phyloP scores from a whole-genome alignment of 306 rosid genomes.

The Pachyrhizus erosus region DNA sequence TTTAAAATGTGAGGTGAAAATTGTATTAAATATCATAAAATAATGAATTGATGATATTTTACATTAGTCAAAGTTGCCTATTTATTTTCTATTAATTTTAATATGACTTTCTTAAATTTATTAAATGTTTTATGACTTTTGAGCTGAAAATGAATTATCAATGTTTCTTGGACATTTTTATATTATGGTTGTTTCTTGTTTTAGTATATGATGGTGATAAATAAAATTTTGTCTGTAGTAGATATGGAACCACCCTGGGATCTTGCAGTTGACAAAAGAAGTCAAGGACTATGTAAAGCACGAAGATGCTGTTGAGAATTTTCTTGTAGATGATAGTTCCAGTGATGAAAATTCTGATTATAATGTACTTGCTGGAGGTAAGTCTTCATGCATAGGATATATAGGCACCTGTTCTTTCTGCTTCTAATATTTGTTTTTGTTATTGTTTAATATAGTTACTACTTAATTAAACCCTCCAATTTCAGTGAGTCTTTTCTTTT shows the following conservation, averaged over 20 bases:
- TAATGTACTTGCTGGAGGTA: constrained; percentile 81
- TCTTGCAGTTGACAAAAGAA: constrained; percentile 91
- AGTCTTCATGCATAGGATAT: constrained; percentile 17
- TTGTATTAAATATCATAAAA: background rate
- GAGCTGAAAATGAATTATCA: constrained; percentile 19
- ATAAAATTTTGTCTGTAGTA: constrained; percentile 54
- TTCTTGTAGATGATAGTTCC: constrained; percentile 90
- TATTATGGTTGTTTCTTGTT: constrained; percentile 37
- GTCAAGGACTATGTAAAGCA: constrained; percentile 67
- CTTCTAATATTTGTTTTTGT: constrained; percentile 25
- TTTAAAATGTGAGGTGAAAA: background rate
- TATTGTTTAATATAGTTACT: background rate
- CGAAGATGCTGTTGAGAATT: constrained; percentile 85
- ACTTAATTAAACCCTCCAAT: background rate
- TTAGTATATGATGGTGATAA: constrained; percentile 30
- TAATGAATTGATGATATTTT: background rate
- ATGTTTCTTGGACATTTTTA: constrained; percentile 26
- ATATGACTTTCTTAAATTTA: background rate
- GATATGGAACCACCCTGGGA: constrained; percentile 99
- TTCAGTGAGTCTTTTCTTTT: background rate
- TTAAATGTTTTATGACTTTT: background rate
- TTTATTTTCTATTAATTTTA: constrained; percentile 28
- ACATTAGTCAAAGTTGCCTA: constrained; percentile 8
- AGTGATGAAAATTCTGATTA: constrained; percentile 89
- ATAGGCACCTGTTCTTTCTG: constrained; percentile 12